Percentiles rank a stretch among this genome's conserved stretches.
phyloP scores from a whole-genome alignment of 2,329 filamentous ascomycete genomes.

The Neofusicoccum sp. region DNA sequence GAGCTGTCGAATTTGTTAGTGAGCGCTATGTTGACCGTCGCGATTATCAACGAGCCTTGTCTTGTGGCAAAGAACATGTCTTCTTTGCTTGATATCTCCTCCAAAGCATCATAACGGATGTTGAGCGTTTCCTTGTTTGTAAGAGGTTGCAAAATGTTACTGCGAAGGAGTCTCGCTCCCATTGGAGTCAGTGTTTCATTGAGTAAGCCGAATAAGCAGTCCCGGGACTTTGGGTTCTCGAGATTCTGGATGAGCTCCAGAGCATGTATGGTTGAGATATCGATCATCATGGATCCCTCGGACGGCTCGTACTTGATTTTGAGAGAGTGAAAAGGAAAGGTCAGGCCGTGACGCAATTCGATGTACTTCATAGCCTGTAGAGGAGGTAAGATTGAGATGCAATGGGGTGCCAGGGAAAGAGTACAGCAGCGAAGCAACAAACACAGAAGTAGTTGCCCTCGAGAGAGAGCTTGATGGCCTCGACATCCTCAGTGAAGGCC shows the following conservation, averaged over 20 bases:
- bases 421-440: slow-evolving; percentile 80
- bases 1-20: slow-evolving; percentile 47
- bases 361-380: slow-evolving; percentile 75
- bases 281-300: slow-evolving; percentile 94
- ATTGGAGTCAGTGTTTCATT: slow-evolving; percentile 86
- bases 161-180: slow-evolving; percentile 79
- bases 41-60: slow-evolving; percentile 51
- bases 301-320: slow-evolving; percentile 84
- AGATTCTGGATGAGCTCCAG: slow-evolving; percentile 90
- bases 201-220: slow-evolving; percentile 79
- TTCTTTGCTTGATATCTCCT: slow-evolving; percentile 77
- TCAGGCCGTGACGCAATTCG: slow-evolving; percentile 65
- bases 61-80: slow-evolving; percentile 79
- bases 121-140: slow-evolving; percentile 67
- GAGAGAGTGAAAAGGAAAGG: slow-evolving; percentile 75
- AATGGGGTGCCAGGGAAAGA: slow-evolving; percentile 17
- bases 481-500: slow-evolving; percentile 76
- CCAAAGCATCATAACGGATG: slow-evolving; percentile 75
- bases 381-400: slow-evolving; percentile 18
- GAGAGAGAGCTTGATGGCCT: slow-evolving; percentile 75
- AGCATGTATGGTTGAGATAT: slow-evolving; percentile 80
- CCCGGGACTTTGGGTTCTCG: slow-evolving; percentile 71
- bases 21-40: background rate
- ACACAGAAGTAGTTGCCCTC: slow-evolving; percentile 83
- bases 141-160: slow-evolving; percentile 84